Evolutionary conservation across 2,329 filamentous ascomycete genomes (phyloP).

Genomic region (Magnaporthiopsis poae): DNA sequence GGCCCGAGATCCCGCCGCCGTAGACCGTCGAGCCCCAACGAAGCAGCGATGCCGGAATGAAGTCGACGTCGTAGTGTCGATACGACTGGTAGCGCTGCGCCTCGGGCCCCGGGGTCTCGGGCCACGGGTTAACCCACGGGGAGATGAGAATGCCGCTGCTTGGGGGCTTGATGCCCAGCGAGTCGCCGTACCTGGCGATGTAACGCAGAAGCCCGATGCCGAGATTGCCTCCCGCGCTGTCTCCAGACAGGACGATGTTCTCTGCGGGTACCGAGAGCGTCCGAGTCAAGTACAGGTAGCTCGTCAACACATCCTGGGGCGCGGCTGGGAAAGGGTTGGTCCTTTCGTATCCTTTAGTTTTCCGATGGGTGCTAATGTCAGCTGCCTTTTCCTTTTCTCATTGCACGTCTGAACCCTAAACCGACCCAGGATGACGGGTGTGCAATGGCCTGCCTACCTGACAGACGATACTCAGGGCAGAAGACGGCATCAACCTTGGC

Average conservation of each 20-base stretch:
- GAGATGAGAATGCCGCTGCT: constrained; percentile 27
- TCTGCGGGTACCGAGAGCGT: constrained; percentile 26
- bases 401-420: not conserved
- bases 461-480: constrained; percentile 37
- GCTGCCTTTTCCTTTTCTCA: not conserved
- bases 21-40: constrained; percentile 32
- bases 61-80: not conserved
- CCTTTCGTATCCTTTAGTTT: constrained; percentile 22
- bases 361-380: not conserved
- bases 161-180: constrained; percentile 24
- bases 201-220: constrained; percentile 35
- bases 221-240: constrained; percentile 40
- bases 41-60: not conserved
- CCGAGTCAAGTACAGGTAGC: constrained; percentile 35
- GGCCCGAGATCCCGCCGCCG: constrained; percentile 17
- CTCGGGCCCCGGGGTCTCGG: constrained; percentile 11
- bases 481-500: constrained; percentile 29
- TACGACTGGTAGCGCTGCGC: constrained; percentile 12
- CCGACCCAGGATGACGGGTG: not conserved
- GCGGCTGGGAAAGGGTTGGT: constrained; percentile 36
- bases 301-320: constrained; percentile 37
- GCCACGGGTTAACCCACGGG: constrained; percentile 18
- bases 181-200: constrained; percentile 28
- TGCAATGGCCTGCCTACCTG: constrained; percentile 17
- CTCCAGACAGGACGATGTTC: constrained; percentile 35